Evolutionary conservation across 108 stramenopile species (phyloP), one percentile per base, ranked within the genome.

Genomic region (Cafeteria roenbergensis): DNA sequence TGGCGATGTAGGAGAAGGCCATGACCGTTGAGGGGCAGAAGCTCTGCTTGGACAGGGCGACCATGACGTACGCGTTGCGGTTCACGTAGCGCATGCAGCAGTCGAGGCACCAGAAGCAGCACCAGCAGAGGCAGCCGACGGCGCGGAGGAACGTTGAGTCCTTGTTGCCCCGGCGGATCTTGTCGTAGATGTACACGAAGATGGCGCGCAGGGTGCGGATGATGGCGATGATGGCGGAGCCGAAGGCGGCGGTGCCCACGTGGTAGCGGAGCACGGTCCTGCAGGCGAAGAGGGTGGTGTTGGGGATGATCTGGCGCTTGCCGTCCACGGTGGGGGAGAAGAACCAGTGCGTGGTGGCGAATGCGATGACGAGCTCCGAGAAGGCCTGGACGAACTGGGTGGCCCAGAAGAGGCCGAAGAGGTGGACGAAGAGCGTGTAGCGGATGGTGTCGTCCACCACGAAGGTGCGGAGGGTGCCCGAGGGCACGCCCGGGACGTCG

Each of bases 211-310:
- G 21, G 25, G 63, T 50, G 54, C 69, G 29, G 29, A 78, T 56
- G 29, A 73, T 62, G 12, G 77, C 77, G 27, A 78, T 62, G 51
- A 78, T 25, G n/a, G 70, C 30, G 0, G 69, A 35, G 0, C 77
- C 77, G 68, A 74, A 78, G 14, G 77, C 77, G 4, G 71, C 73
- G 17, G 77, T 74, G 26, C 77, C 77, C 26, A 34, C 1, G 73
- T 78, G 77, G 68, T 73, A 58, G 29, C 61, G 38, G 6, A 71
- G 20, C 3, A 27, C 35, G 34, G 51, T 51, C 14, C 68, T 0
- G 57, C 66, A 0, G 31, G 51, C 55, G 21, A 1, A 32, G 26
- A 57, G 25, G 20, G 62, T 62, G 8, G 21, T n/a, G 59, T 38
- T 50, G 20, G 20, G 50, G 34, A 28, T 26, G n/a, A n/a, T n/a